Conservation (phyloP, 306 rosid genomes). For the Sechiopsis laciniata region DNA sequence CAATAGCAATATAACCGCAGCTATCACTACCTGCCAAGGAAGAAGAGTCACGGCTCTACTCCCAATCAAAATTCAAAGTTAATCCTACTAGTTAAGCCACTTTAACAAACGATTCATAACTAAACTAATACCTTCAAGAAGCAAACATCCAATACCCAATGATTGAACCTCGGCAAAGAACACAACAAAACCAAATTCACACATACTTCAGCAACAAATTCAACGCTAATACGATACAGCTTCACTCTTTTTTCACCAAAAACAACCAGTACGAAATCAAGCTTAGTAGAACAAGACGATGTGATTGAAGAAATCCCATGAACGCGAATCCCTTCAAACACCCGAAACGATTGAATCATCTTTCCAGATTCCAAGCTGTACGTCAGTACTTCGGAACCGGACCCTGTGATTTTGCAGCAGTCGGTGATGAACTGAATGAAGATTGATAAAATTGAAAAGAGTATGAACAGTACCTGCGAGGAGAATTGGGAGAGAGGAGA, state of each 20-base stretch:
- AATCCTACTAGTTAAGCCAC: not conserved
- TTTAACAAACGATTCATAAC: not conserved
- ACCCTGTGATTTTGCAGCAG: slow-evolving; percentile 37
- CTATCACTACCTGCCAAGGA: slow-evolving; percentile 29
- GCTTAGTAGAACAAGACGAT: slow-evolving; percentile 21
- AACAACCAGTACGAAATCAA: slow-evolving; percentile 38
- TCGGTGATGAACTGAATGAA: not conserved
- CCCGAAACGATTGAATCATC: slow-evolving; percentile 38
- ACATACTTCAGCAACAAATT: slow-evolving; percentile 21
- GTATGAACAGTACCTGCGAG: slow-evolving; percentile 44
- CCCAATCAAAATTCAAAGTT: slow-evolving; percentile 23
- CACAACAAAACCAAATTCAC: slow-evolving; percentile 35
- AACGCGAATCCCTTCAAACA: slow-evolving; percentile 86
- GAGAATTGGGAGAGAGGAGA: slow-evolving; percentile 57
- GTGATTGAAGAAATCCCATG: slow-evolving; percentile 56
- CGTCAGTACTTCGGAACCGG: slow-evolving; percentile 66
- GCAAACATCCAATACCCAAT: slow-evolving; percentile 86
- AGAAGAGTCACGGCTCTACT: slow-evolving; percentile 36
- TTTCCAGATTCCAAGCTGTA: slow-evolving; percentile 50
- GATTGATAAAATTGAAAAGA: not conserved
- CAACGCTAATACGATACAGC: slow-evolving; percentile 41
- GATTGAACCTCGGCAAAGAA: slow-evolving; percentile 55
- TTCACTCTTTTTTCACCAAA: slow-evolving; percentile 77
- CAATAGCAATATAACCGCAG: slow-evolving; percentile 49
- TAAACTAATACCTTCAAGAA: slow-evolving; percentile 53